Evolutionary conservation across 495 filamentous ascomycete genomes (phyloP), one percentile per base, ranked within the genome.

Genomic region (Aspergillus ellipticus): DNA sequence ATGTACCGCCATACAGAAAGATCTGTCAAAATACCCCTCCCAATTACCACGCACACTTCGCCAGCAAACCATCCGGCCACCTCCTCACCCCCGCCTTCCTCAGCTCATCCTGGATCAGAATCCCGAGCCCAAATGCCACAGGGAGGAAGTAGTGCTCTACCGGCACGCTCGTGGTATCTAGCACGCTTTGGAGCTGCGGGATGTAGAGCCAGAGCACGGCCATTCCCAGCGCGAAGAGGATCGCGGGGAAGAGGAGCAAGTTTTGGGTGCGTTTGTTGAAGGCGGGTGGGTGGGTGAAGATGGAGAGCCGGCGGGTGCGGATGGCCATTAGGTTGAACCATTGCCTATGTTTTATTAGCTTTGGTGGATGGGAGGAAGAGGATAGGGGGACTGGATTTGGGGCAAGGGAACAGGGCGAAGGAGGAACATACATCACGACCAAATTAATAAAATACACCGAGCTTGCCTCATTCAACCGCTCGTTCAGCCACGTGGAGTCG

Each of bases 111-210:
- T 65, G 43, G 19, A 80, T 55, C 35, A 89, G 58, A 33, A 88
- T 68, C 0, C 78, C 85, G 39, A 87, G 8, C 0, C 83, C 87
- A 56, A 88, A 85, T 0, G 80, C 73, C 55, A 79, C 79, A 0
- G 86, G 86, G 26, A 89, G 58, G 62, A 89, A 88, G 73, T 77
- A 89, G 62, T 87, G 67, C 67, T 84, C 85, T 0, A 79, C 80
- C 0, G 85, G 84, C 1, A 88, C 80, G 2, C 66, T 60, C 0
- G 80, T 76, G 0, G 85, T 87, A 4, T 60, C 74, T 10, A 88
- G 58, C 4, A 76, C 64, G 0, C 50, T 47, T 57, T 89, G 82
- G n/a, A 89, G 59, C 8, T 69, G 64, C 1, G 81, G 82, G 21
- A 85, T 76, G 58, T 88, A 86, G 1, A 82, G 67, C 74, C 83